phyloP scores from a whole-genome alignment of 148 eudicot species.

The Polygonum aviculare region DNA sequence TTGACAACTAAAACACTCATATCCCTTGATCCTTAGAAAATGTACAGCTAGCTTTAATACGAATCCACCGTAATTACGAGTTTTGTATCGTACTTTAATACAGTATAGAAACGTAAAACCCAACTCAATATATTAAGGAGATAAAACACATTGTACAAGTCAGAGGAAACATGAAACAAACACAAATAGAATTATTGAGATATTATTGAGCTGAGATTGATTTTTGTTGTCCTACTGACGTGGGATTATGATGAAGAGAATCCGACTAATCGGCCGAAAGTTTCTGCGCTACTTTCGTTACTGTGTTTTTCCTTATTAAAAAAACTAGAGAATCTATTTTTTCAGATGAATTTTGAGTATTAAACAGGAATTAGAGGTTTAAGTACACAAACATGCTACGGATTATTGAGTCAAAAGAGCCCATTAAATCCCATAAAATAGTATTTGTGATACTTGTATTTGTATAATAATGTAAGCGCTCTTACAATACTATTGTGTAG shows the following conservation, averaged over 20 bases:
- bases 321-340: too few relatives aligned
- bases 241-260: neutral
- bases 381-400: too few relatives aligned
- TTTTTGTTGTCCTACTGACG: neutral
- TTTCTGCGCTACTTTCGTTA: neutral
- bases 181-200: neutral
- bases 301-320: neutral
- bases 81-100: too few relatives aligned
- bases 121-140: too few relatives aligned
- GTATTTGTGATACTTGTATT: too few relatives aligned
- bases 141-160: neutral
- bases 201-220: neutral
- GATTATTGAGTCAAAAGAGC: too few relatives aligned
- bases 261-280: neutral
- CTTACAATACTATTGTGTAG: too few relatives aligned
- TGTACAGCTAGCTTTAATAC: neutral
- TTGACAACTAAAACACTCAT: neutral
- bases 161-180: neutral
- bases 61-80: neutral
- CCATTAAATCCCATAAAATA: too few relatives aligned
- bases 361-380: neutral
- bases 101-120: too few relatives aligned
- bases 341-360: too few relatives aligned
- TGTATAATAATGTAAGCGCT: too few relatives aligned
- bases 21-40: neutral